Evolutionary conservation across 257 asterid genomes (phyloP).

Genomic region (Ajuga chamaepitys): DNA sequence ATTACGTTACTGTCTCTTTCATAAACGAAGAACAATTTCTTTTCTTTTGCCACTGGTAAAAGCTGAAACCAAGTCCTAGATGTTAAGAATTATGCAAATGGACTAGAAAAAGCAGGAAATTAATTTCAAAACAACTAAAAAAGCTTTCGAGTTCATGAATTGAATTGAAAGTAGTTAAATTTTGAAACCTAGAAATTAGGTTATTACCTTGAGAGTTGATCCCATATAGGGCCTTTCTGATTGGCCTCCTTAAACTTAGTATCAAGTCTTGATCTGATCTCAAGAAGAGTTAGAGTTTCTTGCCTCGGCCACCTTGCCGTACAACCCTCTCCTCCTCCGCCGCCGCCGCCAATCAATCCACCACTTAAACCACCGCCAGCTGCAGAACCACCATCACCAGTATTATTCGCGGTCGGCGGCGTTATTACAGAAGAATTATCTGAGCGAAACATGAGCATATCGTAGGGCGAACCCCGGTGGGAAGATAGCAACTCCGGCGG

Average conservation of each 20-base stretch:
- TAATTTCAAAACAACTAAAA: neutral
- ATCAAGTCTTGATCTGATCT: conserved; percentile 83
- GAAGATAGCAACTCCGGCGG: conserved; percentile 32
- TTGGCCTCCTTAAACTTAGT: conserved; percentile 81
- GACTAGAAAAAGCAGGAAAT: neutral
- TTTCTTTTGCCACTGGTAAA: no score
- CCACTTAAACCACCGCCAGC: conserved; percentile 13
- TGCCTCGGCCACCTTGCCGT: conserved; percentile 89
- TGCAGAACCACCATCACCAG: neutral
- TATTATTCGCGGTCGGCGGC: no score
- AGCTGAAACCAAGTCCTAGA: no score
- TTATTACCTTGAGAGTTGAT: conserved; percentile 87
- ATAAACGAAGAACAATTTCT: neutral
- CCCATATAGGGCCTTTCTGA: conserved; percentile 95
- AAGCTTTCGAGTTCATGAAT: no score
- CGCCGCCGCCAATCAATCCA: conserved; percentile 23
- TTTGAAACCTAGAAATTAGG: neutral
- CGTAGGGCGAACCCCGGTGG: conserved; percentile 33
- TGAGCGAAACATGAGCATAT: conserved; percentile 42
- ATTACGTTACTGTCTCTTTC: conserved; percentile 18
- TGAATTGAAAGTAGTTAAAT: neutral
- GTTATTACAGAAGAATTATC: conserved; percentile 17
- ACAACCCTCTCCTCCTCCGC: conserved; percentile 31
- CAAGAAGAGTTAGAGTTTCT: conserved; percentile 85
- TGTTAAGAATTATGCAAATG: no score